Evolutionary conservation across 306 rosid species (phyloP).

Genomic region (Dryas octopetala): DNA sequence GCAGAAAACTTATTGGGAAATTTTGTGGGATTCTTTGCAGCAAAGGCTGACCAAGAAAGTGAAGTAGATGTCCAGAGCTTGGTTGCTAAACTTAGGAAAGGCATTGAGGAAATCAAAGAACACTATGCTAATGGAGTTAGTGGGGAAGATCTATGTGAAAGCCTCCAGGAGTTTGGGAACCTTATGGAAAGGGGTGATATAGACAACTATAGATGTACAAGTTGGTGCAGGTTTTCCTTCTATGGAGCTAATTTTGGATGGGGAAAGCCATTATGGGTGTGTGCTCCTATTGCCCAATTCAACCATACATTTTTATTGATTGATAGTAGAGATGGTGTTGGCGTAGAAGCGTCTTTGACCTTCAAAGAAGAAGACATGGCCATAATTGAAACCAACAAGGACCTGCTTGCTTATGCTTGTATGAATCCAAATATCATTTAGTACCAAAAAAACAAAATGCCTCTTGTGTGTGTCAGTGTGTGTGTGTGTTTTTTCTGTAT

Average conservation of each 20-base stretch:
- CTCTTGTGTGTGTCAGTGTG: too few species aligned
- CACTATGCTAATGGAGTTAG: background rate
- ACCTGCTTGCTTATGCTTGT: background rate
- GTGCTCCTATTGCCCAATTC: too few species aligned
- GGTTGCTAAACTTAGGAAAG: background rate
- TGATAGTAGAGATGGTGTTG: conserved; percentile 25
- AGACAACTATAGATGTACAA: background rate
- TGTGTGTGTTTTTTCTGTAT: too few species aligned
- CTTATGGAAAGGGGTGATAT: background rate
- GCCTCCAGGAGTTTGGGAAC: background rate
- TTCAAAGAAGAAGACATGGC: conserved; percentile 1
- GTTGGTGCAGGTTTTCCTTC: conserved; percentile 11
- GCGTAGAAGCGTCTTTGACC: background rate
- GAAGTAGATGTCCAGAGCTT: background rate
- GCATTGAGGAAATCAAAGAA: background rate
- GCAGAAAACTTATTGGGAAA: conserved; percentile 39
- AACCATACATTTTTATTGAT: background rate
- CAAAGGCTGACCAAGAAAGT: conserved; percentile 14
- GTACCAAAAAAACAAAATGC: too few species aligned
- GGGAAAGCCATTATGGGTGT: conserved; percentile 10
- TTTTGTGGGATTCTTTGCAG: conserved; percentile 29
- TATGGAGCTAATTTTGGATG: background rate
- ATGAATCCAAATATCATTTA: background rate
- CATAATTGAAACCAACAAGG: background rate
- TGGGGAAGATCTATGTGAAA: background rate